phyloP scores from a whole-genome alignment of 176 grass and related monocot genomes.

The Chrysopogon serrulatus region DNA sequence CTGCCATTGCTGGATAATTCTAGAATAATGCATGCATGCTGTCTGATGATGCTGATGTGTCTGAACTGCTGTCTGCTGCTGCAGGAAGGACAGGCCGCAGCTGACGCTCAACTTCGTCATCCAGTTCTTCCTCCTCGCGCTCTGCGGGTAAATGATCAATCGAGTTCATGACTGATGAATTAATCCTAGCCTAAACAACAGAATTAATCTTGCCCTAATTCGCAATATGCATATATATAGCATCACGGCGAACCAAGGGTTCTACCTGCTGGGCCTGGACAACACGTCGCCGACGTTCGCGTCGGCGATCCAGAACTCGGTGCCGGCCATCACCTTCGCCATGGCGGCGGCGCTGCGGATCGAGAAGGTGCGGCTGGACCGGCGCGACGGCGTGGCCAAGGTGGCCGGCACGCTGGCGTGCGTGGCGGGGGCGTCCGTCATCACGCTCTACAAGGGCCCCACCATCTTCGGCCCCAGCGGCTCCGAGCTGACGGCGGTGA shows the following conservation, averaged over 20 bases:
- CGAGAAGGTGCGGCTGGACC: conserved; percentile 78
- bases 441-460: conserved; percentile 92
- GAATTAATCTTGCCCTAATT: no score
- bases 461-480: conserved; percentile 54
- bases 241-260: conserved; percentile 93
- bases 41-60: not conserved
- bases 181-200: no score
- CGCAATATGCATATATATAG: no score
- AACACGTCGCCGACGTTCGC: conserved; percentile 95
- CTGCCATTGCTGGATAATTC: no score
- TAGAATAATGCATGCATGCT: not conserved
- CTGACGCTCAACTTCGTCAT: conserved; percentile 59
- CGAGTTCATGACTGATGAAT: not conserved
- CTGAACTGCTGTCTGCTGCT: not conserved
- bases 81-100: conserved; percentile 80
- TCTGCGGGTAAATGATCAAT: conserved; percentile 62
- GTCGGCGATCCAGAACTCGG: conserved; percentile 97
- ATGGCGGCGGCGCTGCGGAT: conserved; percentile 91
- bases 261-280: conserved; percentile 91
- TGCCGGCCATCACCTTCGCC: conserved; percentile 96
- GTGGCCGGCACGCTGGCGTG: conserved; percentile 69
- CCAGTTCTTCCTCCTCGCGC: conserved; percentile 95
- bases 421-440: conserved; percentile 83
- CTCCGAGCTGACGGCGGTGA: no score
- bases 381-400: conserved; percentile 80